These are phyloP conservation scores for Hypoxylon sp. DNA, from an alignment of 2,329 filamentous ascomycete genomes.

Conservation along the genomic window DNA sequence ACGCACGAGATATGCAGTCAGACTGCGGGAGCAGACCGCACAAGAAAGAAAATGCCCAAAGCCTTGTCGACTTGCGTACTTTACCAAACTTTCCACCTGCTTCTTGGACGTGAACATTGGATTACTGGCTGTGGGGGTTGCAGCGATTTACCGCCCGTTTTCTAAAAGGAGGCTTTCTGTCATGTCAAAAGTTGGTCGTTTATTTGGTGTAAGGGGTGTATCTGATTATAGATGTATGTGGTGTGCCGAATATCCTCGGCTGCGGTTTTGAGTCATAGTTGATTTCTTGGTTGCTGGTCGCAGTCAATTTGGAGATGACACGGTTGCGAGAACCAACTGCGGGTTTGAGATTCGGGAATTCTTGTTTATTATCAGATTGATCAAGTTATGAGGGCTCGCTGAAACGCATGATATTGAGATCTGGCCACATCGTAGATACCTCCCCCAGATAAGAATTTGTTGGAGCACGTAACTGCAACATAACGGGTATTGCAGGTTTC, in stretches of 20 bases:
- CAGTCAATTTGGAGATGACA: not conserved
- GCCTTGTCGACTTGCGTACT: constrained; percentile 1
- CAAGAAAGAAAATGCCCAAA: not conserved
- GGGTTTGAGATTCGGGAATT: not conserved
- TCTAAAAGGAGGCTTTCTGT: not conserved
- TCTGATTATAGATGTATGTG: not conserved
- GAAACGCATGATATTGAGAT: not conserved
- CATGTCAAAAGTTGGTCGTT: not conserved
- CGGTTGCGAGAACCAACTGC: not conserved
- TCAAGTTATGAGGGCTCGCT: not conserved
- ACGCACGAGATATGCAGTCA: not conserved
- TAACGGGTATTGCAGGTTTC: not conserved
- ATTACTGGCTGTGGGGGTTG: constrained; percentile 1
- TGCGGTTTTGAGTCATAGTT: not conserved
- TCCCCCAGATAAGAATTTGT: not conserved
- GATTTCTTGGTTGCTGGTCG: not conserved
- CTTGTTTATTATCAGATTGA: not conserved
- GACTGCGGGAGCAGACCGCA: not conserved
- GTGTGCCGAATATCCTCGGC: not conserved
- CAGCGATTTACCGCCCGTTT: not conserved
- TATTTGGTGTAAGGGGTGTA: not conserved
- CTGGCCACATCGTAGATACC: not conserved
- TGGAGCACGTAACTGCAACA: not conserved
- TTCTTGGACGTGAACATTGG: not conserved
- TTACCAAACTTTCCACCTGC: not conserved